Evolutionary conservation across 1,139 yeast genomes (phyloP).

Genomic region (Suhomyces anneliseae): DNA sequence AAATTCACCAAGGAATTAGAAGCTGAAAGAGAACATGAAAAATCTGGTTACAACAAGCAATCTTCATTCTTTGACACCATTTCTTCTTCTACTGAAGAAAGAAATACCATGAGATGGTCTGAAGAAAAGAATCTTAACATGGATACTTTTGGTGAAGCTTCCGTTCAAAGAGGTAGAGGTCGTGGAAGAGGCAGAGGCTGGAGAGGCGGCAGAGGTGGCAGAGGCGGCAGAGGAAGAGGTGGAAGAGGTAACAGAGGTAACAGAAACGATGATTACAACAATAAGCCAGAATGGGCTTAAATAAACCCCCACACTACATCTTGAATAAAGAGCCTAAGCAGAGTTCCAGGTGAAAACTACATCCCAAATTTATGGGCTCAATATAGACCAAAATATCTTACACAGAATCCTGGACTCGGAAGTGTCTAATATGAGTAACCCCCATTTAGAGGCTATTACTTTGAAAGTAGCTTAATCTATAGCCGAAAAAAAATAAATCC

Average conservation of each 20-base stretch:
- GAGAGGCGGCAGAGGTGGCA: conserved; percentile 29
- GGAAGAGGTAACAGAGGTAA: conserved; percentile 19
- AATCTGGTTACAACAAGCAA: conserved; percentile 21
- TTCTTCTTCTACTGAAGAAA: conserved; percentile 42
- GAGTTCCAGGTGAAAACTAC: no score
- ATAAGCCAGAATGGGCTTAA: conserved; percentile 45
- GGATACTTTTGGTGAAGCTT: conserved; percentile 30
- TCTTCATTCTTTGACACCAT: conserved; percentile 30
- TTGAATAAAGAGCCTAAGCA: no score
- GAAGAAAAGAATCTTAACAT: conserved; percentile 52
- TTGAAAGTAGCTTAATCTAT: no score
- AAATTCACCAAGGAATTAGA: conserved; percentile 47
- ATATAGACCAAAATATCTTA: no score
- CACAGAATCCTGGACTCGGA: no score
- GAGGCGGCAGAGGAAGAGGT: conserved; percentile 28
- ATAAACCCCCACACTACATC: no score
- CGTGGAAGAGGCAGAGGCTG: conserved; percentile 35
- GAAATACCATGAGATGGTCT: conserved; percentile 52
- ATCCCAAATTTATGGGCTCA: no score
- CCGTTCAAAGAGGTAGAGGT: conserved; percentile 28
- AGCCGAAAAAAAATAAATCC: no score
- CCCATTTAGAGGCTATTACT: no score
- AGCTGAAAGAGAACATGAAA: conserved; percentile 18
- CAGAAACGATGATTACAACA: conserved; percentile 23
- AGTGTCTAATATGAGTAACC: no score